Base-by-base conservation (phyloP, 371 early-diverging fungal genomes). In the Mucor circinelloides region DNA sequence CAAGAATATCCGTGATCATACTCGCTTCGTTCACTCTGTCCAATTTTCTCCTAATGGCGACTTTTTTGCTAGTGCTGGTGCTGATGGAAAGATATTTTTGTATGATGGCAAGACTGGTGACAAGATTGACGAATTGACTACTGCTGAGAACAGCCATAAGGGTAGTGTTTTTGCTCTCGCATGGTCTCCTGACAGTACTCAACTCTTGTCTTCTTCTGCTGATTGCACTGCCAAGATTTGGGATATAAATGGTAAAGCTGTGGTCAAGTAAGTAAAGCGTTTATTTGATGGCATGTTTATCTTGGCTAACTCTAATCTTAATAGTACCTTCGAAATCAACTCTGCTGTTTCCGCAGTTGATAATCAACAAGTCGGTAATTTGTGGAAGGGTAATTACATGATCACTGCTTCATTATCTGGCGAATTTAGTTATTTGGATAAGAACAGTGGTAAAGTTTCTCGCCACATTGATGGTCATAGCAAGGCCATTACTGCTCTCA, bases 41-140 rank as follows among this genome's bases (percentile, higher is more conserved):
- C 82, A 89, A 57, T 99, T 89, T 66, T 90, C 94, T n/a, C 95
- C 94, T 21, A 84, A 85, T 60, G 96, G 96, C 59, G 90, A 91
- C 21, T 78, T 85, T 30, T 94, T 98, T 83, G 95, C 86, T 6
- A 89, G 92, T 32, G 94, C 90, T 32, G 98, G 96, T 36, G 87
- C 93, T 6, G 98, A 99, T 76, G 91, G 88, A 44, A 94, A 94
- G 89, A 80, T 97, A 48, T 95, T 95, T 79, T 67, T 99, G 74
- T 97, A 95, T 73, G 95, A 97, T 58, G 99, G 96, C 32, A 89
- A 89, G 69, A 92, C 91, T 6, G 99, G 96, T 40, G 96, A 93
- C 50, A 86, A 88, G 56, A 60, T 94, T 10, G 84, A 83, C 17
- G 95, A 95, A 63, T 71, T 97, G 17, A 25, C 48, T 19, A 60